These are phyloP conservation scores for Termitomyces bulborhizus DNA, from an alignment of 768 basidiomycete species.

Conservation along the genomic window DNA sequence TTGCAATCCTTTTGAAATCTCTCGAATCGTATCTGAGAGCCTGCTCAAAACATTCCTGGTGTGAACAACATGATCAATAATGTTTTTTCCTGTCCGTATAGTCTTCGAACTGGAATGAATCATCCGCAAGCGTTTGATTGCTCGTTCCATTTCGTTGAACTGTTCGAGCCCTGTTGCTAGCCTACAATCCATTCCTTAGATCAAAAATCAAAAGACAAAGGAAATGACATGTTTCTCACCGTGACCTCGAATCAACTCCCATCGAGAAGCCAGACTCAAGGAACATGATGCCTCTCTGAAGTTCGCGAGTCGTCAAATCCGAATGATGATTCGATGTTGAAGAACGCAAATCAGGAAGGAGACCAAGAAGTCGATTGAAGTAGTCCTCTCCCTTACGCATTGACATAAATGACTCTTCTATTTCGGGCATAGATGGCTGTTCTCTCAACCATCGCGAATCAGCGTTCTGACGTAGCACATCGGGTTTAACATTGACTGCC, in stretches of 20 bases:
- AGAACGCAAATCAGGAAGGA: constrained; percentile 61
- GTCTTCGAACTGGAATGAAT: constrained; percentile 13
- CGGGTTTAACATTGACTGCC: constrained; percentile 63
- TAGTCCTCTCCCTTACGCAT: constrained; percentile 51
- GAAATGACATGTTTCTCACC: constrained; percentile 40
- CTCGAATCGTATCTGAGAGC: constrained; percentile 28
- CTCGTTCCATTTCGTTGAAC: constrained; percentile 17
- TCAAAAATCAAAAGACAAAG: background rate
- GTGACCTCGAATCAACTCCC: constrained; percentile 53
- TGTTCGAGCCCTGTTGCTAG: constrained; percentile 21
- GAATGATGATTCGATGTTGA: constrained; percentile 65
- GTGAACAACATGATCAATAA: constrained; percentile 12
- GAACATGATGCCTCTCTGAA: constrained; percentile 71
- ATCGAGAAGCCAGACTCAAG: constrained; percentile 74
- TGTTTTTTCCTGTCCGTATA: constrained; percentile 5
- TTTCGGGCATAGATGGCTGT: constrained; percentile 38
- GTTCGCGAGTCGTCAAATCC: constrained; percentile 82
- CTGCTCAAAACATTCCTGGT: constrained; percentile 24
- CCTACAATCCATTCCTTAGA: constrained; percentile 15
- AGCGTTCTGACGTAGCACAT: constrained; percentile 49
- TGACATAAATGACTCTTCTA: constrained; percentile 15
- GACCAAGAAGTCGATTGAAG: constrained; percentile 54
- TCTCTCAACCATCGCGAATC: constrained; percentile 61
- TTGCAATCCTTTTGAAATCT: constrained; percentile 27
- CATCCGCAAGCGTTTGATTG: constrained; percentile 21